A percentile compares a stretch with the other conserved stretches of the same genome.
Conservation (phyloP, 768 basidiomycete genomes). For the Termitomyces sp. region DNA sequence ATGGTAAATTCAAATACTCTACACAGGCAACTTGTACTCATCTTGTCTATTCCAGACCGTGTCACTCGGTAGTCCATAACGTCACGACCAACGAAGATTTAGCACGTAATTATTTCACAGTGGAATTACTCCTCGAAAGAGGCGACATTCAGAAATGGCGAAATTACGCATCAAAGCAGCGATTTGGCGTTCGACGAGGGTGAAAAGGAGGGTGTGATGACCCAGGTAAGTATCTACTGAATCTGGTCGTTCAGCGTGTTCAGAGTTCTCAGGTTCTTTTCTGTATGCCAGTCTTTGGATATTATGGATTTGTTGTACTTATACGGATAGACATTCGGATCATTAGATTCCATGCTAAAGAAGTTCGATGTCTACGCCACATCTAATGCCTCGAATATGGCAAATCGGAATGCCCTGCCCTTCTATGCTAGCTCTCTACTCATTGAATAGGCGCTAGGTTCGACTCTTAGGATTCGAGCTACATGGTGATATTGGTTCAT, state of each 20-base stretch:
- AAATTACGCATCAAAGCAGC: constrained; percentile 48
- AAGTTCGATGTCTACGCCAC: neutral
- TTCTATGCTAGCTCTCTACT: neutral
- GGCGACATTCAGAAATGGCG: constrained; percentile 58
- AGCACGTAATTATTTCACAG: constrained; percentile 45
- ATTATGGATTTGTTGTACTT: too few relatives aligned
- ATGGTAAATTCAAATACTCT: neutral
- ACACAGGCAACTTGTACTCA: neutral
- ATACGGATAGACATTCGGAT: neutral
- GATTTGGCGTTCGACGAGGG: constrained; percentile 27
- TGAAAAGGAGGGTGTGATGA: neutral
- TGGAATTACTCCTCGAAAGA: constrained; percentile 44
- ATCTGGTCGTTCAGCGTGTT: neutral
- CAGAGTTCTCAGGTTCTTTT: neutral
- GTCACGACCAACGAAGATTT: constrained; percentile 50
- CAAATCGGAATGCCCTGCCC: neutral
- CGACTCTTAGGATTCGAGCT: constrained; percentile 6
- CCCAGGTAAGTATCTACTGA: too few relatives aligned
- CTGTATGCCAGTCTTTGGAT: too few relatives aligned
- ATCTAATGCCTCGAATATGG: constrained; percentile 4
- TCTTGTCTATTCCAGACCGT: constrained; percentile 33
- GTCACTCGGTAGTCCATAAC: constrained; percentile 49
- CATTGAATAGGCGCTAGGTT: constrained; percentile 5
- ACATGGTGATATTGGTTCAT: constrained; percentile 12
- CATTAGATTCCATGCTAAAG: neutral